Percentiles rank a stretch among this genome's conserved stretches.
These are phyloP conservation scores for Pugionium cornutum DNA, from an alignment of 345 rosid species.

Conservation along the genomic window DNA sequence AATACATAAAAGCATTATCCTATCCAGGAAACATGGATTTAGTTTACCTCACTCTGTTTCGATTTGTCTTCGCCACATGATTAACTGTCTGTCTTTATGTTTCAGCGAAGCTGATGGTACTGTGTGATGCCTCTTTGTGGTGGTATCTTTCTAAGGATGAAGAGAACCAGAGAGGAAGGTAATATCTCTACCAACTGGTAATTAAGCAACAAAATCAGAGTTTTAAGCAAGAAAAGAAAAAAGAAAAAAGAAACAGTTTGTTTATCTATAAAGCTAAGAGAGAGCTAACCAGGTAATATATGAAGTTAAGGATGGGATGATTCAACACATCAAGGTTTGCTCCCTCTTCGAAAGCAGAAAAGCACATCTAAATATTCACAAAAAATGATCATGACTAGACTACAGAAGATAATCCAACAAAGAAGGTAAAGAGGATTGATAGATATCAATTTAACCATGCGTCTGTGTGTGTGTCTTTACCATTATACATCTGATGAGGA, in stretches of 20 bases:
- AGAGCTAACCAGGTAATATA: constrained; percentile 74
- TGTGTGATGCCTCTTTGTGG: constrained; percentile 83
- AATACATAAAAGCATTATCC: too few species aligned
- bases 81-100: too few species aligned
- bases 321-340: constrained; percentile 80
- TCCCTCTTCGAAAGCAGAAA: constrained; percentile 76
- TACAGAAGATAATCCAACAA: constrained; percentile 13
- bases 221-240: neutral
- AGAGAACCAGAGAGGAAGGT: constrained; percentile 83
- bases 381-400: neutral
- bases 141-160: constrained; percentile 90
- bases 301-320: constrained; percentile 81
- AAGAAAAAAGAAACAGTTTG: too few species aligned
- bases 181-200: constrained; percentile 84
- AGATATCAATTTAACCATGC: neutral
- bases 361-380: constrained; percentile 57
- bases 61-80: neutral
- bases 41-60: too few species aligned
- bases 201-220: constrained; percentile 17
- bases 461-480: constrained; percentile 46
- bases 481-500: constrained; percentile 85
- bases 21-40: too few species aligned
- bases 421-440: neutral
- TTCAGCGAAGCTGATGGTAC: constrained; percentile 76
- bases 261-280: constrained; percentile 11